phyloP scores from a whole-genome alignment of 495 filamentous ascomycete genomes.

The Penicillium soppii region DNA sequence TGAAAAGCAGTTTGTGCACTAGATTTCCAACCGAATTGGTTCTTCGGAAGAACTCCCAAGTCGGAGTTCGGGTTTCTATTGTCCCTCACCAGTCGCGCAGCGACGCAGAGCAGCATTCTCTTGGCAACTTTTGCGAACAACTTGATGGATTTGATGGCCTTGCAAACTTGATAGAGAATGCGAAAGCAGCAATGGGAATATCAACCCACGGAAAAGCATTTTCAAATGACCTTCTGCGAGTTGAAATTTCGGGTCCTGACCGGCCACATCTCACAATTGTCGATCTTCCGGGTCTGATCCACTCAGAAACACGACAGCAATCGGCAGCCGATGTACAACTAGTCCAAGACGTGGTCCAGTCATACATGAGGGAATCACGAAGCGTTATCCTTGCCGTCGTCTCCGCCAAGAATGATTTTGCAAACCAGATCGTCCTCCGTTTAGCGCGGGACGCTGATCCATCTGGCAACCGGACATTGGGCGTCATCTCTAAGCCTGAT shows the following conservation, averaged over 20 bases:
- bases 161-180: conserved; percentile 42
- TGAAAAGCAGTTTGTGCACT: conserved; percentile 64
- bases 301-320: conserved; percentile 39
- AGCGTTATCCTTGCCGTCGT: conserved; percentile 67
- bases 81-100: conserved; percentile 30
- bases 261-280: conserved; percentile 64
- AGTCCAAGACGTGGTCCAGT: conserved; percentile 50
- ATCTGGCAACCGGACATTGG: conserved; percentile 46
- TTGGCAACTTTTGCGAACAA: conserved; percentile 6
- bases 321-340: conserved; percentile 33
- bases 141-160: conserved; percentile 8
- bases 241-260: conserved; percentile 61
- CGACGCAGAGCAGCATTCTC: conserved; percentile 9
- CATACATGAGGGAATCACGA: conserved; percentile 57
- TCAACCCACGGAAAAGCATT: conserved; percentile 33
- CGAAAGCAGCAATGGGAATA: conserved; percentile 52
- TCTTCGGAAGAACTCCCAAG: conserved; percentile 31
- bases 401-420: conserved; percentile 48
- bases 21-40: conserved; percentile 68
- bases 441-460: conserved; percentile 19
- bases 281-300: conserved; percentile 64
- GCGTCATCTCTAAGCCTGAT: conserved; percentile 52
- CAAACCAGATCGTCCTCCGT: conserved; percentile 46
- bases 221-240: conserved; percentile 59
- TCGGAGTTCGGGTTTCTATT: conserved; percentile 43